Percentiles rank a stretch among this genome's conserved stretches.
Evolutionary conservation across 345 rosid species (phyloP).

Genomic region (Jatropha curcas): DNA sequence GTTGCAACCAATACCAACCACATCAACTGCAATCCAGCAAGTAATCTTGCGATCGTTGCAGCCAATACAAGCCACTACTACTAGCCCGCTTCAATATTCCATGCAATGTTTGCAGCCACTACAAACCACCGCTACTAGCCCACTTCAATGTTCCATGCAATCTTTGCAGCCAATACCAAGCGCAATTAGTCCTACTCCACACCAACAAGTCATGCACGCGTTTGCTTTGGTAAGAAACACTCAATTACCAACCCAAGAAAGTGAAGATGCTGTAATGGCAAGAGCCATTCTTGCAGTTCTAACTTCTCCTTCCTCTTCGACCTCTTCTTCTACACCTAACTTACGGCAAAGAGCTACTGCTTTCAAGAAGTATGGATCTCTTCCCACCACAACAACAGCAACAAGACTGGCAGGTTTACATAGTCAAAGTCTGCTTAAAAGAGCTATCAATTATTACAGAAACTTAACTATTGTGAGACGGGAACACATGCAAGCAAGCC

Average conservation of each 20-base stretch:
- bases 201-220: slow-evolving; percentile 44
- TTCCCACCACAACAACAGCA: slow-evolving; percentile 3
- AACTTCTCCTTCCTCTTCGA: slow-evolving; percentile 30
- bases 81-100: not conserved
- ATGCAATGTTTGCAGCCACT: slow-evolving; percentile 7
- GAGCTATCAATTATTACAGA: slow-evolving; percentile 48
- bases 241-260: slow-evolving; percentile 1
- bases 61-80: not conserved
- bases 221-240: slow-evolving; percentile 17
- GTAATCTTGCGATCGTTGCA: not conserved
- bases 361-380: slow-evolving; percentile 44
- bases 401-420: slow-evolving; percentile 10
- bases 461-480: slow-evolving; percentile 39
- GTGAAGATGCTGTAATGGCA: slow-evolving; percentile 38
- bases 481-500: slow-evolving; percentile 36
- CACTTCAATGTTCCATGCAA: not conserved
- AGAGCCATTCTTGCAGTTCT: slow-evolving; percentile 71
- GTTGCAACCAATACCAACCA: not conserved
- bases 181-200: slow-evolving; percentile 17
- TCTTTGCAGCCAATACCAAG: not conserved
- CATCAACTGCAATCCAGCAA: not conserved
- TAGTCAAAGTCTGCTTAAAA: slow-evolving; percentile 50
- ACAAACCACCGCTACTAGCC: slow-evolving; percentile 6
- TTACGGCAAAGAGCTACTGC: slow-evolving; percentile 29
- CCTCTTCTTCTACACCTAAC: slow-evolving; percentile 40